Base-by-base conservation (phyloP, 805 yeast species). In the Starmera caribaea region DNA sequence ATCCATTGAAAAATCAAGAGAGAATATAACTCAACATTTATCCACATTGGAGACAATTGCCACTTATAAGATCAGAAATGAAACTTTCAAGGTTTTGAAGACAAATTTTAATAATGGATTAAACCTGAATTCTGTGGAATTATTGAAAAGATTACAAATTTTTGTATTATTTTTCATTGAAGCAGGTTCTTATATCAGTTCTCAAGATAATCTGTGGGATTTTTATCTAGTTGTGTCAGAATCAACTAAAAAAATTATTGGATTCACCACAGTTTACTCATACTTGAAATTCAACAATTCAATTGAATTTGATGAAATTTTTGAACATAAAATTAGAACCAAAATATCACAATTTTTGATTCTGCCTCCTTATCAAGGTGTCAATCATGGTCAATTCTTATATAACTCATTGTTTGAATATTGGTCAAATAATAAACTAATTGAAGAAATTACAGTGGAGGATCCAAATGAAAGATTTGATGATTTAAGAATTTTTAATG, bases 381-480 rank as follows among this genome's bases (percentile, higher is more conserved):
- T 69, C 36, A 75, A 79, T 0, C 76, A 86, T 39, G 98, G 98
- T 3, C 71, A 76, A 4, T 57, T 61, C 14, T 59, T 90, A 26
- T 90, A 90, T 56, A 61, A 66, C 10, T 44, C 69, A 0, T 59
- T 92, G 8, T 68, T 73, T 40, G 63, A 68, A 2, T 45, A 57
- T 35, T 87, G 95, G 83, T 48, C 66, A 3, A 46, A 52, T 0
- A 82, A 84, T 46, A 51, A 56, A 0, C 43, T 53, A 2, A 75
- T 88, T 17, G 60, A 63, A 29, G 95, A 89, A 50, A 71, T 92
- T 32, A 86, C 90, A 0, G 87, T 92, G 4, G 97, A 92, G 57
- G 98, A 92, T 57, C 97, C 97, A 3, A 84, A 82, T 53, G 96
- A 88, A 55, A 76, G 77, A 30, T 90, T 92, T 61, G 98, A 92